phyloP scores from a whole-genome alignment of 352 stramenopile genomes.

The Nothophytophthora sp. region DNA sequence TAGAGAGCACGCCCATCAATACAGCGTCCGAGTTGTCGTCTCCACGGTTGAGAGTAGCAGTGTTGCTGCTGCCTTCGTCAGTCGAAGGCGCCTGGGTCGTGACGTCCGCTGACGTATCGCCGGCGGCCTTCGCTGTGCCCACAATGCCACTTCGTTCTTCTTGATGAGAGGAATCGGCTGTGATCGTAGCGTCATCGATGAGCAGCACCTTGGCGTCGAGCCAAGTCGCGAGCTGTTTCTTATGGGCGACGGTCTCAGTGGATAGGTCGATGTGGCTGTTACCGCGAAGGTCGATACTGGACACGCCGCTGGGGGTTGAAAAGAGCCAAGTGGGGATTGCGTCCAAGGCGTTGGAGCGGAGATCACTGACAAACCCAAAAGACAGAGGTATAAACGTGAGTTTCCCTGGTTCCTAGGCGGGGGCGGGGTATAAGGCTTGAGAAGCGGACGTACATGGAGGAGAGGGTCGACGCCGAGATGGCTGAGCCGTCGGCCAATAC shows the following conservation, averaged over 20 bases:
- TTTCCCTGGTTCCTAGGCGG: neutral
- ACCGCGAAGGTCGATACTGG: constrained; percentile 40
- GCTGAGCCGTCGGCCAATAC: constrained; percentile 34
- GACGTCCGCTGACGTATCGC: neutral
- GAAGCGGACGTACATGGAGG: constrained; percentile 20
- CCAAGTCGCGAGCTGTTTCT: constrained; percentile 30
- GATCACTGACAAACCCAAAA: constrained; percentile 27
- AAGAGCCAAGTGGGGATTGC: constrained; percentile 13
- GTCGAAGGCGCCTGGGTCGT: neutral
- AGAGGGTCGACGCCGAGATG: constrained; percentile 19
- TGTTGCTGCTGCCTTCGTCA: neutral
- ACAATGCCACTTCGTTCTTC: constrained; percentile 4
- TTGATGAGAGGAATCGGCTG: constrained; percentile 7
- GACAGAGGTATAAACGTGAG: neutral
- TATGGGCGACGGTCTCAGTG: constrained; percentile 21
- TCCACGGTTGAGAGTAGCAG: no score
- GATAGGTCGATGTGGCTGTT: constrained; percentile 42
- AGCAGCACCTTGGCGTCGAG: constrained; percentile 31
- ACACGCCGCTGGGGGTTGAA: constrained; percentile 6
- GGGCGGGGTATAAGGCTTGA: neutral
- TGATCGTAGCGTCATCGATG: constrained; percentile 25
- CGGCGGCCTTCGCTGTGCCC: neutral
- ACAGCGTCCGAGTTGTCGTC: neutral
- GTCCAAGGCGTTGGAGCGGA: constrained; percentile 42
- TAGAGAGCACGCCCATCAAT: constrained; percentile 17